Percentiles rank a stretch among this genome's conserved stretches.
Conservation (phyloP, 2,329 filamentous ascomycete genomes). For the Phoma sp. region DNA sequence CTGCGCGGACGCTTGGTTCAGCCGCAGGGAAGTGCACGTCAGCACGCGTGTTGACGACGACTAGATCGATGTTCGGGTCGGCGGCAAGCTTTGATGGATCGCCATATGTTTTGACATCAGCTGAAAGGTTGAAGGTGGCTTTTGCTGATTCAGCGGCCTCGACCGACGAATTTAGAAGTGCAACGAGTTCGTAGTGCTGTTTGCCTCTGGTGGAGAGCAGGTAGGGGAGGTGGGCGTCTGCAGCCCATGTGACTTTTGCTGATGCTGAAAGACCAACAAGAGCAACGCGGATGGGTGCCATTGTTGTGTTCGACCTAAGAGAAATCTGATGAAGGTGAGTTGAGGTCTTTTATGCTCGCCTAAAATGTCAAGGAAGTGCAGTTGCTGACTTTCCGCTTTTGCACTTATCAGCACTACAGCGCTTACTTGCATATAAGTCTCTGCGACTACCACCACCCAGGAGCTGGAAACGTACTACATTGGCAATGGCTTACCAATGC, state of each 20-base stretch:
- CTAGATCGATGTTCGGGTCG: conserved; percentile 40
- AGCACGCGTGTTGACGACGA: conserved; percentile 62
- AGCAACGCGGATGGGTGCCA: conserved; percentile 62
- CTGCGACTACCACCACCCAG: neutral
- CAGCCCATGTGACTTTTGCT: conserved; percentile 62
- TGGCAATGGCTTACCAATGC: neutral
- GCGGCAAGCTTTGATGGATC: conserved; percentile 51
- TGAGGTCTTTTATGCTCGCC: neutral
- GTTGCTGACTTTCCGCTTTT: neutral
- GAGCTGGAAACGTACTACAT: neutral
- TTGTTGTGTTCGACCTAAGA: conserved; percentile 20
- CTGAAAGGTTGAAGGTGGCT: conserved; percentile 45
- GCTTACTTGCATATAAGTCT: neutral
- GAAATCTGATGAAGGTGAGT: too few relatives aligned
- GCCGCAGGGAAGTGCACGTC: conserved; percentile 59
- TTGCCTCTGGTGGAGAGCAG: conserved; percentile 53
- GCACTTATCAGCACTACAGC: neutral
- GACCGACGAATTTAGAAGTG: conserved; percentile 54
- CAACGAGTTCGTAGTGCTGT: conserved; percentile 52
- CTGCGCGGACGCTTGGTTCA: conserved; percentile 57
- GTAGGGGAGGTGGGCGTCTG: conserved; percentile 64
- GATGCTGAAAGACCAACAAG: conserved; percentile 65
- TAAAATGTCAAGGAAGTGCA: neutral
- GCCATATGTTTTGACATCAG: conserved; percentile 54
- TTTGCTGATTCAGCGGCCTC: conserved; percentile 52